These are phyloP conservation scores for Chlorella sorokiniana DNA, from an alignment of 139 green algal genomes.

Conservation along the genomic window DNA sequence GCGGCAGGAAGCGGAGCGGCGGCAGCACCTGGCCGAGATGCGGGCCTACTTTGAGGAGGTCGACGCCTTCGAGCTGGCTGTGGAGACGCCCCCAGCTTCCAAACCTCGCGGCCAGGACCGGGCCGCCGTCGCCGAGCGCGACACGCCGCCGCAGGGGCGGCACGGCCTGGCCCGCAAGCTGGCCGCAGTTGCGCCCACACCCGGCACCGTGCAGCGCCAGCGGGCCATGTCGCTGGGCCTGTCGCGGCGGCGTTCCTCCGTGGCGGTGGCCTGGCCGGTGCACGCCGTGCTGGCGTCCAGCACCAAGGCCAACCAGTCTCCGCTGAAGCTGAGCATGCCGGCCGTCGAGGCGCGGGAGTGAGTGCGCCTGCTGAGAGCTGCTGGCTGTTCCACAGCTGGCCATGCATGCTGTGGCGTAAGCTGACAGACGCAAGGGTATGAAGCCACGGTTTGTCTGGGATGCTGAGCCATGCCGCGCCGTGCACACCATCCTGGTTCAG, in stretches of 20 bases:
- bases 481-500: not conserved
- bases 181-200: constrained; percentile 14
- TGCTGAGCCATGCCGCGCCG: not conserved
- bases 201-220: not conserved
- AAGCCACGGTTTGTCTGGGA: no score
- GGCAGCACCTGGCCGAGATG: constrained; percentile 34
- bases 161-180: not conserved
- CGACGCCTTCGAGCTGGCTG: constrained; percentile 61
- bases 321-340: constrained; percentile 1
- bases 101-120: not conserved
- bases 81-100: constrained; percentile 48
- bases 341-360: not conserved
- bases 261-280: constrained; percentile 25
- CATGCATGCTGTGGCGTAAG: no score
- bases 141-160: not conserved
- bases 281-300: constrained; percentile 13
- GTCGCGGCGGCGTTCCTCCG: constrained; percentile 36
- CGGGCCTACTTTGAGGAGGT: constrained; percentile 48
- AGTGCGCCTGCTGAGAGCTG: no score
- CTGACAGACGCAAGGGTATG: no score
- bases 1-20: not conserved
- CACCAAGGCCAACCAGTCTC: constrained; percentile 18
- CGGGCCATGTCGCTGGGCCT: constrained; percentile 38
- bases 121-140: not conserved
- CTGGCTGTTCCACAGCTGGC: no score